phyloP scores from a whole-genome alignment of 2,329 filamentous ascomycete species.

The Elsinoe perseae region DNA sequence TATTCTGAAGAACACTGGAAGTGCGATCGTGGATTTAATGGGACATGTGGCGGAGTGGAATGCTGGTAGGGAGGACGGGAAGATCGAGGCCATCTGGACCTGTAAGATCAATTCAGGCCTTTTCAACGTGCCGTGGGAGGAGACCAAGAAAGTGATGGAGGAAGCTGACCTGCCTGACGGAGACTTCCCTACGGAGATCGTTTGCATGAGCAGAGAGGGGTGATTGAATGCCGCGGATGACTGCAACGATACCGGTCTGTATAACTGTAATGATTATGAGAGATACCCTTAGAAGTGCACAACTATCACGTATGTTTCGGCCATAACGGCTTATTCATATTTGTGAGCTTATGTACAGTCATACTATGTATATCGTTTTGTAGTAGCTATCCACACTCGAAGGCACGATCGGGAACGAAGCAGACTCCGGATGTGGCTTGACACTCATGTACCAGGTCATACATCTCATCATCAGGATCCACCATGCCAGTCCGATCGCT shows the following conservation, averaged over 20 bases:
- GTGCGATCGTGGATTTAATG: slow-evolving; percentile 44
- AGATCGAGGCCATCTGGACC: slow-evolving; percentile 36
- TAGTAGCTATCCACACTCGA: neutral
- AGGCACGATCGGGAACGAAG: neutral
- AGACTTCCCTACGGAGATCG: slow-evolving; percentile 5
- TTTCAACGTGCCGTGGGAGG: slow-evolving; percentile 49
- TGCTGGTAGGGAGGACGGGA: slow-evolving; percentile 19
- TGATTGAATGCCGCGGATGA: neutral
- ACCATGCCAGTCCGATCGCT: neutral
- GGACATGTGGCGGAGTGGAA: slow-evolving; percentile 33
- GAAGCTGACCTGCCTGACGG: slow-evolving; percentile 27
- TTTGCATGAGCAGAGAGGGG: neutral
- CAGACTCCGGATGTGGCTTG: neutral
- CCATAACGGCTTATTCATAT: neutral
- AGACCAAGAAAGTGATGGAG: slow-evolving; percentile 40
- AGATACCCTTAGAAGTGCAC: neutral
- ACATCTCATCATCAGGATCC: neutral
- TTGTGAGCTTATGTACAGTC: neutral
- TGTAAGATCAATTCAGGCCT: slow-evolving; percentile 52
- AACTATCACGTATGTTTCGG: neutral
- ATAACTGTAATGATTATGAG: neutral
- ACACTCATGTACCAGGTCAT: neutral
- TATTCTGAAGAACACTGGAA: slow-evolving; percentile 44
- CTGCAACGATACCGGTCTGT: neutral
- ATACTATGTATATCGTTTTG: neutral